A percentile compares a stretch with the other conserved stretches of the same genome.
Evolutionary conservation across 202 grass and related monocot genomes (phyloP).

Genomic region (Sporobolus alterniflorus): DNA sequence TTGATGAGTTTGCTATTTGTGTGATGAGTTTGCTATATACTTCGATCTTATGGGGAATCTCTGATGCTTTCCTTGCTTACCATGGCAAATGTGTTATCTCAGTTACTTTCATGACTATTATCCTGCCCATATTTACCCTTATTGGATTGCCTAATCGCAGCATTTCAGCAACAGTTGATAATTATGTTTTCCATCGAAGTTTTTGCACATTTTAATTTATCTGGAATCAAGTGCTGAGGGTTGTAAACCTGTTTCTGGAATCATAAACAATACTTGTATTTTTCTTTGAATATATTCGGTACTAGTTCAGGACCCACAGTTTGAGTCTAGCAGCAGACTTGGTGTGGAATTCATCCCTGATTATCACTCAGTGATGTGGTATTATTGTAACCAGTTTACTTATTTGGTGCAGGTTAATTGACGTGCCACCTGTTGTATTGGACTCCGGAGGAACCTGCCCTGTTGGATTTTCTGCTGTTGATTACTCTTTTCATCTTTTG

Average conservation of each 20-base stretch:
- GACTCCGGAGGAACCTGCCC: background rate
- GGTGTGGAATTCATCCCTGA: constrained; percentile 12
- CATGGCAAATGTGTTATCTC: constrained; percentile 2
- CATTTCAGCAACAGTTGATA: background rate
- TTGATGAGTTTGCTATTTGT: too few species aligned
- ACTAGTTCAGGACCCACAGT: constrained; percentile 10
- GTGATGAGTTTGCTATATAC: background rate
- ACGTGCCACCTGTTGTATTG: constrained; percentile 20
- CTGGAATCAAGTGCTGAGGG: background rate
- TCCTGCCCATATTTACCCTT: background rate
- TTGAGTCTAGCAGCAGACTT: constrained; percentile 5
- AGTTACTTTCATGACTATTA: constrained; percentile 16
- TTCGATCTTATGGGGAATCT: background rate
- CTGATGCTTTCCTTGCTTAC: background rate
- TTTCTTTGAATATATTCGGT: background rate
- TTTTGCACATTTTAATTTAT: constrained; percentile 3
- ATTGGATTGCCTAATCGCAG: background rate
- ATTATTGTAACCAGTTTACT: constrained; percentile 10
- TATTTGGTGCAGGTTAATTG: constrained; percentile 28
- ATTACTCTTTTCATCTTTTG: constrained; percentile 5
- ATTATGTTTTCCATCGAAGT: background rate
- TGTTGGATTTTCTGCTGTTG: background rate
- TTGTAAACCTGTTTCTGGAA: constrained; percentile 1
- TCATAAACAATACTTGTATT: background rate
- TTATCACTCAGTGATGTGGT: constrained; percentile 1